phyloP scores from a whole-genome alignment of 345 rosid genomes.

The Syzygium jambos region DNA sequence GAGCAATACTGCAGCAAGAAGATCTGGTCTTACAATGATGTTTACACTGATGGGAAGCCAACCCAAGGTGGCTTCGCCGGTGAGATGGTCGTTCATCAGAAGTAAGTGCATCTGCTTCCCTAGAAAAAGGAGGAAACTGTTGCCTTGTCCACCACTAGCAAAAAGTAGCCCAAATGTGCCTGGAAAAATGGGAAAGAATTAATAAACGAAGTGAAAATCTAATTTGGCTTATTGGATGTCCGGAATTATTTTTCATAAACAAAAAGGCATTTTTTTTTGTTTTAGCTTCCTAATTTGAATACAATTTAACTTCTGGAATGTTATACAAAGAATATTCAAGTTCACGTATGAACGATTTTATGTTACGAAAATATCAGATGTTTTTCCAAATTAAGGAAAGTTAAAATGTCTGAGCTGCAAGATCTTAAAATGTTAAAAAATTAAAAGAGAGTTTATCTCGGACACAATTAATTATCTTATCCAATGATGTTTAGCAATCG shows the following conservation, averaged over 20 bases:
- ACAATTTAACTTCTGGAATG: background rate
- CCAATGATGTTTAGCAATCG: too few relatives aligned
- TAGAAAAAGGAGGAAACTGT: background rate
- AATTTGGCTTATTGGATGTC: background rate
- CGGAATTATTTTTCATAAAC: background rate
- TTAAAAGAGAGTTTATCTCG: background rate
- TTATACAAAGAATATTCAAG: background rate
- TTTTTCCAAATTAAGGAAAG: background rate
- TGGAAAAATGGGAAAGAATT: background rate
- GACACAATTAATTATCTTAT: background rate
- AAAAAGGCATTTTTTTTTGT: background rate
- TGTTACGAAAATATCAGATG: background rate
- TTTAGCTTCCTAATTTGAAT: background rate
- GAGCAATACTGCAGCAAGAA: slow-evolving; percentile 68
- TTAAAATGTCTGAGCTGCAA: background rate
- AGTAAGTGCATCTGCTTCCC: slow-evolving; percentile 20
- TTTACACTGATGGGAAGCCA: slow-evolving; percentile 59
- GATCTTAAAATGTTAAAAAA: background rate
- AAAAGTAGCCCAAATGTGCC: background rate
- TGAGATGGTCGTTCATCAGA: slow-evolving; percentile 63
- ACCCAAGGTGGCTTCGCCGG: slow-evolving; percentile 75
- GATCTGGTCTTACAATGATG: slow-evolving; percentile 53
- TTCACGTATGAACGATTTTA: background rate
- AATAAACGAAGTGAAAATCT: background rate
- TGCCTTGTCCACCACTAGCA: background rate